These are phyloP conservation scores for Ascobolus immersus DNA, from an alignment of 495 filamentous ascomycete species.

Conservation along the genomic window DNA sequence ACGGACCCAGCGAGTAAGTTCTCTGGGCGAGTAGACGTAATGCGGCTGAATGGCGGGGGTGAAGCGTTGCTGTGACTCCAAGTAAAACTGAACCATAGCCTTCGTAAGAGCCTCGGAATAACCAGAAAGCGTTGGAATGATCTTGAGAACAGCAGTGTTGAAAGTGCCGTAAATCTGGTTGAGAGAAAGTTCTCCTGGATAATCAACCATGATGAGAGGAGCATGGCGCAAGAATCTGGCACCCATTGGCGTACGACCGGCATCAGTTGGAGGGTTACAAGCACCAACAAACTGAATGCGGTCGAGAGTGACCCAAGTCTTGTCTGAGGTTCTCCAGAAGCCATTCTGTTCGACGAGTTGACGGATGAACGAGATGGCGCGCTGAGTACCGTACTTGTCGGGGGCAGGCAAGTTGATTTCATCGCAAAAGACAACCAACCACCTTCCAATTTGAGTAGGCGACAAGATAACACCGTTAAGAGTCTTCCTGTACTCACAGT, in stretches of 20 bases:
- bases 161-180: slow-evolving; percentile 97
- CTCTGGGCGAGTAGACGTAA: slow-evolving; percentile 96
- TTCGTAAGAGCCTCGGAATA: slow-evolving; percentile 86
- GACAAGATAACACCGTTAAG: slow-evolving; percentile 88
- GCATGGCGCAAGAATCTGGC: slow-evolving; percentile 82
- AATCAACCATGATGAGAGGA: slow-evolving; percentile 96
- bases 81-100: slow-evolving; percentile 90
- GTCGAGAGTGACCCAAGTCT: slow-evolving; percentile 91
- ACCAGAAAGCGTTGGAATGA: slow-evolving; percentile 79
- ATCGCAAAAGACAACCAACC: slow-evolving; percentile 96
- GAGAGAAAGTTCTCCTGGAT: slow-evolving; percentile 82
- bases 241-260: slow-evolving; percentile 81
- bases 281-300: slow-evolving; percentile 97
- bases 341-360: slow-evolving; percentile 97
- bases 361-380: slow-evolving; percentile 85
- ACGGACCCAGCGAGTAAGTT: slow-evolving; percentile 88
- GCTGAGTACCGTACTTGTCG: slow-evolving; percentile 90
- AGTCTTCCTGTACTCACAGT: slow-evolving; percentile 97
- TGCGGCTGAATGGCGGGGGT: slow-evolving; percentile 91
- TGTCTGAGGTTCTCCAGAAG: slow-evolving; percentile 93
- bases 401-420: slow-evolving; percentile 98
- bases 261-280: slow-evolving; percentile 97
- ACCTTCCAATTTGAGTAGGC: slow-evolving; percentile 84
- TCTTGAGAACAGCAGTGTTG: slow-evolving; percentile 87
- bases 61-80: slow-evolving; percentile 79